Conservation (phyloP, 176 grass and related monocot species). For the Thinopyrum elongatum region DNA sequence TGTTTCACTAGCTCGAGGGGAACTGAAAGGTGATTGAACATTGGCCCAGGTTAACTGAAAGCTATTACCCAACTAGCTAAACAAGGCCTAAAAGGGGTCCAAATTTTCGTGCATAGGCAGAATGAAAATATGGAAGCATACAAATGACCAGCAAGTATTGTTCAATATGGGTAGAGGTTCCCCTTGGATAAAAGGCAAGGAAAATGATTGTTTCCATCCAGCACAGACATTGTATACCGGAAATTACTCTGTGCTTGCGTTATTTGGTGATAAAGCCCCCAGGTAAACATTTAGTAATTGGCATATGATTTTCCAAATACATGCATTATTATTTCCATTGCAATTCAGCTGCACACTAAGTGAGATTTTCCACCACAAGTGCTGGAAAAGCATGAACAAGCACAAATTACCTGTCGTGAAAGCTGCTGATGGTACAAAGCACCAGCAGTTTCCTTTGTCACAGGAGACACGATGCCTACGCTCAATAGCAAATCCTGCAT, state of each 20-base stretch:
- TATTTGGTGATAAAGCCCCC: not conserved
- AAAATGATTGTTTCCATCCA: not conserved
- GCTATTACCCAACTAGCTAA: not conserved
- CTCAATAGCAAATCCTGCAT: slow-evolving; percentile 99
- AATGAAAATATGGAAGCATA: not conserved
- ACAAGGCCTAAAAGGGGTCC: not conserved
- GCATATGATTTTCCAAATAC: not conserved
- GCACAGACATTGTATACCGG: not conserved
- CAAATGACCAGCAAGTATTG: not conserved
- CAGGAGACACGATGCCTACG: slow-evolving; percentile 85
- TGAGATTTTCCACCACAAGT: not conserved
- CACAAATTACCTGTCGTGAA: slow-evolving; percentile 66
- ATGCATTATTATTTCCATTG: not conserved
- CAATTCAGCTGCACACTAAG: not conserved
- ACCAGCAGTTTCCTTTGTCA: slow-evolving; percentile 98
- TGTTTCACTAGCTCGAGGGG: not conserved
- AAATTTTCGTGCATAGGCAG: not conserved
- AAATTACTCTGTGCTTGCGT: not conserved
- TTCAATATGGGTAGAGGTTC: not conserved
- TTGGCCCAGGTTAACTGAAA: not conserved
- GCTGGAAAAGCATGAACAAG: slow-evolving; percentile 7
- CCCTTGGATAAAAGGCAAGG: not conserved
- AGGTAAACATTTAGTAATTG: not conserved
- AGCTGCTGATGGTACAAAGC: slow-evolving; percentile 96
- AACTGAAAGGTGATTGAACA: not conserved